Conservation (phyloP, 2,329 filamentous ascomycete genomes). For the Knufia fluminis region DNA sequence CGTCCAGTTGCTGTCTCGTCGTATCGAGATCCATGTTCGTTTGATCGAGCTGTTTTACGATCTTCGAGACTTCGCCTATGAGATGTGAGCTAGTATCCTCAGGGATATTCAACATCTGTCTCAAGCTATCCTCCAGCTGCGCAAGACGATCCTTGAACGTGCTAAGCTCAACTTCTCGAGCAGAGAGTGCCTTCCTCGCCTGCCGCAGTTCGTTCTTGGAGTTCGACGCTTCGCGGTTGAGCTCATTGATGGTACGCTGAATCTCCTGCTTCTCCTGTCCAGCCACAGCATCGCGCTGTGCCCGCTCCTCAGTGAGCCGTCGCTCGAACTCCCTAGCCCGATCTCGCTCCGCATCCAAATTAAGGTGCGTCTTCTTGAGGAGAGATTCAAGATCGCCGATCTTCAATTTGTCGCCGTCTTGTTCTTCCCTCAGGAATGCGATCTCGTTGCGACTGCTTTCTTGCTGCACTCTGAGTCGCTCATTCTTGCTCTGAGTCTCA, state of each 20-base stretch:
- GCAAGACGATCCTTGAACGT: conserved; percentile 86
- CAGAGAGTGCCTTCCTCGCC: conserved; percentile 72
- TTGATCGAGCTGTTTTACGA: conserved; percentile 79
- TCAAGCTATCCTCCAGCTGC: conserved; percentile 80
- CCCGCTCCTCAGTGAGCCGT: conserved; percentile 67
- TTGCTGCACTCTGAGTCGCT: conserved; percentile 78
- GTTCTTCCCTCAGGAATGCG: conserved; percentile 88
- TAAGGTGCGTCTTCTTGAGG: conserved; percentile 68
- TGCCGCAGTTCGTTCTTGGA: conserved; percentile 79
- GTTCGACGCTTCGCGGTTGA: conserved; percentile 71
- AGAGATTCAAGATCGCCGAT: conserved; percentile 87
- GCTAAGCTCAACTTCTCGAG: conserved; percentile 76
- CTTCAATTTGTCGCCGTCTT: conserved; percentile 94
- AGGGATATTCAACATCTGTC: conserved; percentile 77
- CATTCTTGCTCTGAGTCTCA: conserved; percentile 78
- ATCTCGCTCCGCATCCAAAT: conserved; percentile 76
- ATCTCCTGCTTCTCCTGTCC: conserved; percentile 89
- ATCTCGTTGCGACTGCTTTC: conserved; percentile 91
- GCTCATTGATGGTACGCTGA: conserved; percentile 83
- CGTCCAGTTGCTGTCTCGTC: conserved; percentile 66
- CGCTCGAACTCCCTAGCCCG: conserved; percentile 61
- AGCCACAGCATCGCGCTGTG: conserved; percentile 78
- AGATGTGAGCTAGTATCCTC: conserved; percentile 78
- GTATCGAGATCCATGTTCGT: conserved; percentile 74
- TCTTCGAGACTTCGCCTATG: conserved; percentile 74